A percentile compares a stretch with the other conserved stretches of the same genome.
These are phyloP conservation scores for Macadamia integrifolia DNA, from an alignment of 164 flowering plant species.

Conservation along the genomic window DNA sequence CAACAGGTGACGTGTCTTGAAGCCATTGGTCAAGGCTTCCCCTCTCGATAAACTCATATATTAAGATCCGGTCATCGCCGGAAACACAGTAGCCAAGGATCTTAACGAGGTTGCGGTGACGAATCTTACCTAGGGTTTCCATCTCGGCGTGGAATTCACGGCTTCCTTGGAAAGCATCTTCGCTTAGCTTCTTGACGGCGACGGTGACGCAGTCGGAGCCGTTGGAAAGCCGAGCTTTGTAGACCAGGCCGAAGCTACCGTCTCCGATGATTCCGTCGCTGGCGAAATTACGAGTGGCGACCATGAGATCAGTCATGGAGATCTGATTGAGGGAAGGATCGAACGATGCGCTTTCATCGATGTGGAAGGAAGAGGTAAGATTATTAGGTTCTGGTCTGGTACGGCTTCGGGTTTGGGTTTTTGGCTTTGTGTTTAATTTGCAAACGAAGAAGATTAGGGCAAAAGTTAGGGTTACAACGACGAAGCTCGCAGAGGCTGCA, in stretches of 20 bases:
- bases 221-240: constrained; percentile 48
- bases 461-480: too few species aligned
- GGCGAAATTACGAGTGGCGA: constrained; percentile 59
- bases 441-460: constrained; percentile 38
- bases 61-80: constrained; percentile 56
- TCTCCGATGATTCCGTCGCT: constrained; percentile 66
- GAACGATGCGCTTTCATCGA: constrained; percentile 50
- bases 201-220: constrained; percentile 50
- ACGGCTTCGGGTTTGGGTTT: constrained; percentile 12
- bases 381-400: constrained; percentile 1
- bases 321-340: constrained; percentile 48
- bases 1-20: constrained; percentile 30
- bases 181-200: constrained; percentile 67
- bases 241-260: constrained; percentile 81
- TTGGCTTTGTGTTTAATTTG: constrained; percentile 9
- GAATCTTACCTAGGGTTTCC: constrained; percentile 69
- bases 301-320: constrained; percentile 59
- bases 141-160: constrained; percentile 86
- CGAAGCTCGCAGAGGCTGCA: too few species aligned
- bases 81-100: constrained; percentile 67
- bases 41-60: constrained; percentile 63
- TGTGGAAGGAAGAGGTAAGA: constrained; percentile 17
- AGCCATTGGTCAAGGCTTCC: constrained; percentile 82
- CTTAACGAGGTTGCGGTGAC: constrained; percentile 55
- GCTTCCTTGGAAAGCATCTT: constrained; percentile 73